These are phyloP conservation scores for Solanum bulbocastanum DNA, from an alignment of 257 asterid species.

Conservation along the genomic window DNA sequence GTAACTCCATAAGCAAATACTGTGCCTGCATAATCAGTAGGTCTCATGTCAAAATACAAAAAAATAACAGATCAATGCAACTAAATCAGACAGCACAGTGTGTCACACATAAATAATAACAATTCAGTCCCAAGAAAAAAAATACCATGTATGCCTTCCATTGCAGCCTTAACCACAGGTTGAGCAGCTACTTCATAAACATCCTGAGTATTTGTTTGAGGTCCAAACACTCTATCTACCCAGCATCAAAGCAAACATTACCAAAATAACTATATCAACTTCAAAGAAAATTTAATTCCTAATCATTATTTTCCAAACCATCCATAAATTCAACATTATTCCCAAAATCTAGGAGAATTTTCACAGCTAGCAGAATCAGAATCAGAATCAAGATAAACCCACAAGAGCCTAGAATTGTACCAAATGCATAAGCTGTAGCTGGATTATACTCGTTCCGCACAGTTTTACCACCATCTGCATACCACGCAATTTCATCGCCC, in stretches of 20 bases:
- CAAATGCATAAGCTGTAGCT: slow-evolving; percentile 83
- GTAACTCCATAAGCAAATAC: slow-evolving; percentile 99
- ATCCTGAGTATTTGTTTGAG: slow-evolving; percentile 67
- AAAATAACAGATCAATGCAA: neutral
- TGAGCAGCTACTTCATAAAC: slow-evolving; percentile 96
- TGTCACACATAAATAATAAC: neutral
- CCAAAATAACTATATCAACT: neutral
- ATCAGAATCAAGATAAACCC: neutral
- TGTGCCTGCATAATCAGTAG: slow-evolving; percentile 61
- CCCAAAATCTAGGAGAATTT: neutral
- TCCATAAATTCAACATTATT: neutral
- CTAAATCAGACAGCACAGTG: neutral
- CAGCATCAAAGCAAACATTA: neutral
- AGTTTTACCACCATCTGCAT: slow-evolving; percentile 69
- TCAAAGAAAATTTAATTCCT: neutral
- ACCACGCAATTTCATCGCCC: slow-evolving; percentile 96
- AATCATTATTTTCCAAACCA: neutral
- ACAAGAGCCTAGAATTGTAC: slow-evolving; percentile 23
- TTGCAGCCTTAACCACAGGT: slow-evolving; percentile 95
- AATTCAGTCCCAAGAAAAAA: neutral
- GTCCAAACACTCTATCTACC: slow-evolving; percentile 90
- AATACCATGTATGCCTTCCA: slow-evolving; percentile 96
- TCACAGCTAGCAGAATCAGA: neutral
- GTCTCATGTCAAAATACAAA: neutral
- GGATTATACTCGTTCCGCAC: slow-evolving; percentile 92